Base-by-base conservation (phyloP, 2,329 filamentous ascomycete genomes). In the Pseudogymnoascus sp. region DNA sequence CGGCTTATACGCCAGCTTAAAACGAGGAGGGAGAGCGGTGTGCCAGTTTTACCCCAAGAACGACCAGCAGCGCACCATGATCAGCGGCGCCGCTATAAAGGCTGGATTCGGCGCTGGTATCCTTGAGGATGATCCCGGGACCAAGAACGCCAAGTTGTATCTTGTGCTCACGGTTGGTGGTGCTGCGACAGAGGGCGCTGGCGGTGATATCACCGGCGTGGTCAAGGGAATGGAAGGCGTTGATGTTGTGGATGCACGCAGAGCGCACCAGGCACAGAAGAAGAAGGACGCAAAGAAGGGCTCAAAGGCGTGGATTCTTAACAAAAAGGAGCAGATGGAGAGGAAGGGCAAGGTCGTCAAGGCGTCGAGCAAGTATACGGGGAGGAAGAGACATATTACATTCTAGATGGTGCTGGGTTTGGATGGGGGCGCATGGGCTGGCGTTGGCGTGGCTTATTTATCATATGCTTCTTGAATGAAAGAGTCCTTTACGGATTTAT, bases 41-140 rank as follows among this genome's bases (percentile, higher is more conserved):
- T 96, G 92, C 73, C 94, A 99, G 72, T 99, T 99, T 75, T 99
- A 99, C 74, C 94, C 94, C 2, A 96, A 96, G 77, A 97, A 99
- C 73, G 89, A 95, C 68, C 81, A 84, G 65, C 94, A 99, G 77
- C 85, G 92, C 71, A 86, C 83, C 71, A 96, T 99, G 92, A 96
- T 99, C 68, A 90, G 87, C 60, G 82, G 84, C 63, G 94, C 94
- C 0, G 94, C 94, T 0, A 88, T 97, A 64, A 92, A 89, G 72
- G 94, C 94, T 1, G 94, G 94, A 0, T 99, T 99, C 70, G 93
- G 94, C 58, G 94, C 94, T 0, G 94, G 94, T 77, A 82, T 99
- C 35, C 79, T 99, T 58, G 93, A 97, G 75, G 94, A 99, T 75
- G 93, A 97, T 73, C 90, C 90, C 0, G 93, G 92, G 45, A 99